Evolutionary conservation across 2,329 filamentous ascomycete species (phyloP).

Genomic region (Sordariomycetes sp.): DNA sequence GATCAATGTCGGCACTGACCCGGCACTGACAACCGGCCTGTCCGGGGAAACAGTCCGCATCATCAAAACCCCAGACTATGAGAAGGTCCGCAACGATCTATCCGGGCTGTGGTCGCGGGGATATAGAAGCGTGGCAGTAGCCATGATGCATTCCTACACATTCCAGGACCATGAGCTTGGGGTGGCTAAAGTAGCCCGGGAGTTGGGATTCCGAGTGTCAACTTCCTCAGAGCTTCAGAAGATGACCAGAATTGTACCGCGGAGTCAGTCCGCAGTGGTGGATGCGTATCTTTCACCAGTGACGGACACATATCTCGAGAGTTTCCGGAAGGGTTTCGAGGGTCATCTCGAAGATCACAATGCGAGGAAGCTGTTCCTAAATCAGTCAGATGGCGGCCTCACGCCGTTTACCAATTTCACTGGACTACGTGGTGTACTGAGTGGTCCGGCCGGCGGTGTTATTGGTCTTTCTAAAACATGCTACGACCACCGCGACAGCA

Average conservation of each 20-base stretch:
- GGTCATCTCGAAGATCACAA: slow-evolving; percentile 12
- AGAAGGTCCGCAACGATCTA: slow-evolving; percentile 35
- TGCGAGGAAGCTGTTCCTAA: slow-evolving; percentile 11
- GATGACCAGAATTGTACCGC: slow-evolving; percentile 32
- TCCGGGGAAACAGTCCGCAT: slow-evolving; percentile 62
- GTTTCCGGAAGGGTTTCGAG: slow-evolving; percentile 15
- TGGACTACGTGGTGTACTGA: slow-evolving; percentile 14
- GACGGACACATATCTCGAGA: slow-evolving; percentile 19
- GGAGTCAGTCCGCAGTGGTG: slow-evolving; percentile 29
- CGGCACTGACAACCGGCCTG: slow-evolving; percentile 55
- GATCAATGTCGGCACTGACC: slow-evolving; percentile 15
- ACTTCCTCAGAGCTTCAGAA: slow-evolving; percentile 14
- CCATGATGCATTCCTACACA: slow-evolving; percentile 63
- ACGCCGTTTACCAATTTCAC: slow-evolving; percentile 16
- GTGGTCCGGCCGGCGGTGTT: slow-evolving; percentile 15
- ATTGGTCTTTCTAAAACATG: slow-evolving; percentile 14
- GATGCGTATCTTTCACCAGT: slow-evolving; percentile 33
- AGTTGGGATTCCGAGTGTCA: slow-evolving; percentile 28
- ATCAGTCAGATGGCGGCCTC: slow-evolving; percentile 16
- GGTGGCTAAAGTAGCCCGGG: slow-evolving; percentile 21
- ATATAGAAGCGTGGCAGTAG: slow-evolving; percentile 43
- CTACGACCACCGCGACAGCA: slow-evolving; percentile 12
- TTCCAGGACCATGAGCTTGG: slow-evolving; percentile 45
- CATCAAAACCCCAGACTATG: slow-evolving; percentile 46
- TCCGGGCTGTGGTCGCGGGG: slow-evolving; percentile 52